Evolutionary conservation across 495 filamentous ascomycete species (phyloP).

Genomic region (Oleoguttula mirabilis): DNA sequence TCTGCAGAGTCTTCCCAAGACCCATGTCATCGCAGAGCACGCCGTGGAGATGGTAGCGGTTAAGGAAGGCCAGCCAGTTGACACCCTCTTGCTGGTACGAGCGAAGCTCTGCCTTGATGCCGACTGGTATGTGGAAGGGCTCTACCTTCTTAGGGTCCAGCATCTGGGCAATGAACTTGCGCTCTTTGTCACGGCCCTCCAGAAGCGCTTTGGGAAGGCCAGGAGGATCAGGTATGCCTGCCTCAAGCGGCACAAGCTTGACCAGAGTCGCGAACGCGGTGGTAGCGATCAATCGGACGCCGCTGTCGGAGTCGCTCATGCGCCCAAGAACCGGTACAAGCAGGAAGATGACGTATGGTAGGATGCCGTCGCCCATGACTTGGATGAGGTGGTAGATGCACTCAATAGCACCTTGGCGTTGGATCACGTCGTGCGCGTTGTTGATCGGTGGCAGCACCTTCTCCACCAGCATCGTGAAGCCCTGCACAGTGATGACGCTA

Average conservation of each 20-base stretch:
- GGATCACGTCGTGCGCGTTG: conserved; percentile 71
- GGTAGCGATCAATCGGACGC: conserved; percentile 85
- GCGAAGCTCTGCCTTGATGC: conserved; percentile 89
- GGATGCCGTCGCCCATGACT: conserved; percentile 92
- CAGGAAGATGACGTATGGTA: conserved; percentile 97
- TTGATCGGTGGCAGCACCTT: conserved; percentile 81
- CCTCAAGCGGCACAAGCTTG: conserved; percentile 96
- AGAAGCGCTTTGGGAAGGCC: conserved; percentile 81
- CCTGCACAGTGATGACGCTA: conserved; percentile 85
- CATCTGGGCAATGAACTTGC: conserved; percentile 94
- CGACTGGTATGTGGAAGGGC: conserved; percentile 80
- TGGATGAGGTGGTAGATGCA: conserved; percentile 88
- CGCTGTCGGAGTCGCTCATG: conserved; percentile 98
- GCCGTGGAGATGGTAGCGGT: conserved; percentile 92
- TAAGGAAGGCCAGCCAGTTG: conserved; percentile 97
- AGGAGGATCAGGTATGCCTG: conserved; percentile 91
- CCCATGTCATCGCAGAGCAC: conserved; percentile 99
- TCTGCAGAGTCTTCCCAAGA: conserved; percentile 93
- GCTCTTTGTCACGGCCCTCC: conserved; percentile 78
- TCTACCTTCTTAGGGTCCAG: conserved; percentile 93
- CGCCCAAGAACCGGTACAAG: conserved; percentile 94
- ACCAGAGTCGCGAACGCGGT: conserved; percentile 95
- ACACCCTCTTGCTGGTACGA: conserved; percentile 98
- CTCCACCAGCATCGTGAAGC: conserved; percentile 92
- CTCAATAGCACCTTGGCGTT: conserved; percentile 87